Conservation (phyloP, 1,284 basidiomycete genomes). For the Pseudozyma pruni region DNA sequence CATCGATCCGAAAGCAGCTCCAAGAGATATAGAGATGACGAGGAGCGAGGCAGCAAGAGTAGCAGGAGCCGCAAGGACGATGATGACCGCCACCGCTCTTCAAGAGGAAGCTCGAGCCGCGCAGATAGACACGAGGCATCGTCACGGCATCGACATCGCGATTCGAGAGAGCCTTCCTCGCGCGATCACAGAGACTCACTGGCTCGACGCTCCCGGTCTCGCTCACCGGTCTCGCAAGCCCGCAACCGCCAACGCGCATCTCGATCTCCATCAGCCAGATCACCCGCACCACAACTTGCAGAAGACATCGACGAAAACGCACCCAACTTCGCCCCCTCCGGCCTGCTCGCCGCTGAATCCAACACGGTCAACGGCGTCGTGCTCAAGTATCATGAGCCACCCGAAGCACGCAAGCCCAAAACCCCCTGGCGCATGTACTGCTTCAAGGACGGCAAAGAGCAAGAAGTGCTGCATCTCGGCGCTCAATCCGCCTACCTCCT, state of each 20-base stretch:
- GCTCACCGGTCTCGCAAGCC: slow-evolving; percentile 6
- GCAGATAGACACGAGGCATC: background rate
- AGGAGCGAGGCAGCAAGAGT: slow-evolving; percentile 3
- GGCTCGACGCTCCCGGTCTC: slow-evolving; percentile 2
- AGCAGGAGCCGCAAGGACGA: slow-evolving; percentile 11
- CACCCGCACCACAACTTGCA: background rate
- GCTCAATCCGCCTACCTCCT: slow-evolving; percentile 93
- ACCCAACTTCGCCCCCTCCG: slow-evolving; percentile 88
- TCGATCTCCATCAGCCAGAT: background rate
- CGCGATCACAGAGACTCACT: slow-evolving; percentile 2
- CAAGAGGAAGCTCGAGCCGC: slow-evolving; percentile 1
- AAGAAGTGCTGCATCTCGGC: slow-evolving; percentile 67
- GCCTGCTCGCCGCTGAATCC: slow-evolving; percentile 84
- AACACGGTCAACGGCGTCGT: slow-evolving; percentile 81
- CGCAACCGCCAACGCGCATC: background rate
- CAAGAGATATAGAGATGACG: slow-evolving; percentile 7
- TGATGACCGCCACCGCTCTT: background rate
- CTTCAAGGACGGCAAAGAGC: slow-evolving; percentile 92
- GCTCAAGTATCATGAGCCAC: slow-evolving; percentile 98
- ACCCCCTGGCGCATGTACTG: slow-evolving; percentile 94
- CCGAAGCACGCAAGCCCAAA: slow-evolving; percentile 91
- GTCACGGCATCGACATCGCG: slow-evolving; percentile 1
- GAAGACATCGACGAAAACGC: slow-evolving; percentile 66
- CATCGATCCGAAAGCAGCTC: slow-evolving; percentile 7
- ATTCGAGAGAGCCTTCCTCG: slow-evolving; percentile 3